phyloP scores from a whole-genome alignment of 495 filamentous ascomycete species.

The Xylaria intraflava region DNA sequence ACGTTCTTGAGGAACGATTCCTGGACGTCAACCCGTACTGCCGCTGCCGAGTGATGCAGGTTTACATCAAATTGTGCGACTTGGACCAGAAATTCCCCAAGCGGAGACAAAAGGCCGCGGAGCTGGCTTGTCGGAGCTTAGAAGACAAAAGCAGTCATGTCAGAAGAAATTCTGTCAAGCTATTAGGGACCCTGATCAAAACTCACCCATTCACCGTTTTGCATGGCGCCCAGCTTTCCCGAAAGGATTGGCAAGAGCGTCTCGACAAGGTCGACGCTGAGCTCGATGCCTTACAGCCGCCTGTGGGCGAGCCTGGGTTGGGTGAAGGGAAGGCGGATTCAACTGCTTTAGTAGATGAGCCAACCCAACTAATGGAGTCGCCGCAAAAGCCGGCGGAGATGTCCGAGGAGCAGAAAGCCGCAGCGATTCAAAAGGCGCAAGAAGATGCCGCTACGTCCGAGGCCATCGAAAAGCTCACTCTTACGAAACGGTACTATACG shows the following conservation, averaged over 20 bases:
- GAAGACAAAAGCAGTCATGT: constrained; percentile 99
- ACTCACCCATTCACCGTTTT: constrained; percentile 91
- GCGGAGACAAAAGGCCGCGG: constrained; percentile 75
- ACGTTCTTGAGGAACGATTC: constrained; percentile 92
- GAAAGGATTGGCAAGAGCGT: constrained; percentile 75
- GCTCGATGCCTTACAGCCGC: constrained; percentile 72
- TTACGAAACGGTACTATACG: constrained; percentile 81
- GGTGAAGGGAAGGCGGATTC: constrained; percentile 51
- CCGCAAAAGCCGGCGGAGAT: constrained; percentile 44
- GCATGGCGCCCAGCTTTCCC: constrained; percentile 79
- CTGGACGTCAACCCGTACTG: constrained; percentile 97
- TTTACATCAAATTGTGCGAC: constrained; percentile 85
- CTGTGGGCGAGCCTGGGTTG: constrained; percentile 69
- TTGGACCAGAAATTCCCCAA: constrained; percentile 93
- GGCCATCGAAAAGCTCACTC: constrained; percentile 72
- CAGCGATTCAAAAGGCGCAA: constrained; percentile 58
- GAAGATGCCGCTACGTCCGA: constrained; percentile 66
- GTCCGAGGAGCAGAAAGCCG: constrained; percentile 51
- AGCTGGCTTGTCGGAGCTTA: constrained; percentile 78
- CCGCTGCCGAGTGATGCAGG: constrained; percentile 84
- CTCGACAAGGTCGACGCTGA: constrained; percentile 75
- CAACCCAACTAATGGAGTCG: constrained; percentile 60
- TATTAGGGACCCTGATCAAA: constrained; percentile 77
- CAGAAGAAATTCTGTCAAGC: constrained; percentile 86
- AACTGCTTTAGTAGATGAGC: constrained; percentile 76